phyloP scores from a whole-genome alignment of 345 rosid species.

The Murraya paniculata region DNA sequence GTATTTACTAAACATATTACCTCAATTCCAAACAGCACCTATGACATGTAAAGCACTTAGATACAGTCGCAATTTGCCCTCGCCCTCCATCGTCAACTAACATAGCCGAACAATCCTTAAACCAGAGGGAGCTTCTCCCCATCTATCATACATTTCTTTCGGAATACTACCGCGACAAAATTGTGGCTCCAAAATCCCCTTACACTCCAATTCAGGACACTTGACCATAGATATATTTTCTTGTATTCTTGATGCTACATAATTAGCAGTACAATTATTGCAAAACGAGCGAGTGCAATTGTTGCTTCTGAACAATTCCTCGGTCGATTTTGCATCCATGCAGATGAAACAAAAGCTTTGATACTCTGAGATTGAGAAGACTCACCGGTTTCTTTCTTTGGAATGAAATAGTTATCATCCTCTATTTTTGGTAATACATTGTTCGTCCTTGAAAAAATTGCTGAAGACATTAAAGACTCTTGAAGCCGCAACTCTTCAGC shows the following conservation, averaged over 20 bases:
- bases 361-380: background rate
- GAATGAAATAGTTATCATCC: too few relatives aligned
- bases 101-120: conserved; percentile 32
- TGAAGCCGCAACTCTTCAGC: conserved; percentile 36
- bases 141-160: conserved; percentile 28
- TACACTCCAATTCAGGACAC: conserved; percentile 31
- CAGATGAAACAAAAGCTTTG: conserved; percentile 32
- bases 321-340: conserved; percentile 25
- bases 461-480: conserved; percentile 30
- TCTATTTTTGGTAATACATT: background rate
- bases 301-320: conserved; percentile 22
- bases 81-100: conserved; percentile 29
- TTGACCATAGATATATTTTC: background rate
- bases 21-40: too few relatives aligned
- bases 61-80: background rate
- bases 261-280: conserved; percentile 30
- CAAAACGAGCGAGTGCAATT: conserved; percentile 33
- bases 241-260: conserved; percentile 18
- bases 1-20: too few relatives aligned
- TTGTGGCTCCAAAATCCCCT: conserved; percentile 27
- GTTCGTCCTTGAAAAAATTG: background rate
- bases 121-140: conserved; percentile 36
- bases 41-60: conserved; percentile 30
- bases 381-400: conserved; percentile 9
- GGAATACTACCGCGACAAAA: conserved; percentile 22